These are phyloP conservation scores for Podospora tetraspora DNA, from an alignment of 495 filamentous ascomycete genomes.

Conservation along the genomic window DNA sequence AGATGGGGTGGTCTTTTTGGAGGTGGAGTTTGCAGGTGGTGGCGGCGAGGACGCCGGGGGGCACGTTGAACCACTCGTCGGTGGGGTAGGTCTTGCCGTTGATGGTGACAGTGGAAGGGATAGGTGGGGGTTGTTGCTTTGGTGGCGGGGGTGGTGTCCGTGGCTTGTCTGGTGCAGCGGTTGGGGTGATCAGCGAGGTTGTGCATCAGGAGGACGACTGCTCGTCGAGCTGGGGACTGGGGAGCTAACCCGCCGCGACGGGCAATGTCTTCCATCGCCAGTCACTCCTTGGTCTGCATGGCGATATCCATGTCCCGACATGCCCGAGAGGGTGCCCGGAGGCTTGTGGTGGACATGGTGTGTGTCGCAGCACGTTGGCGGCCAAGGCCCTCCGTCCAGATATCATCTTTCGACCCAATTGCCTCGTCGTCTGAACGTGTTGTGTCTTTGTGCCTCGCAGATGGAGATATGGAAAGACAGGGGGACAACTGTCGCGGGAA, in stretches of 20 bases:
- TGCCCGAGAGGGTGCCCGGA: background rate
- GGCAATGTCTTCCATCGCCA: background rate
- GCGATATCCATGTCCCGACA: background rate
- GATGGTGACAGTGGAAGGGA: conserved; percentile 35
- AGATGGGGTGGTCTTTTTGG: conserved; percentile 80
- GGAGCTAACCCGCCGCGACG: background rate
- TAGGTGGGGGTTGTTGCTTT: background rate
- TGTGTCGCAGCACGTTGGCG: background rate
- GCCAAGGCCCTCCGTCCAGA: background rate
- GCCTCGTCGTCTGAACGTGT: background rate
- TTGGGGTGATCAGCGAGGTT: background rate
- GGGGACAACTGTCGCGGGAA: background rate
- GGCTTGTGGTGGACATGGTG: background rate
- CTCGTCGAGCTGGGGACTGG: background rate
- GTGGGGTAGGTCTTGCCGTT: conserved; percentile 58
- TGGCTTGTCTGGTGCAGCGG: background rate
- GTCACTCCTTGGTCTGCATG: background rate
- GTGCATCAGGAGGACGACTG: background rate
- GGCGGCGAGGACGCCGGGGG: conserved; percentile 65
- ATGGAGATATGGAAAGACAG: background rate
- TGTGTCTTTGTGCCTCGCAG: background rate
- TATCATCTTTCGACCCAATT: background rate
- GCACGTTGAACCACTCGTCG: conserved; percentile 83
- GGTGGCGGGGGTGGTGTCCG: background rate
- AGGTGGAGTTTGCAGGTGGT: conserved; percentile 75